These are phyloP conservation scores for Tricladium varicosporioides DNA, from an alignment of 2,329 filamentous ascomycete species.

Conservation along the genomic window DNA sequence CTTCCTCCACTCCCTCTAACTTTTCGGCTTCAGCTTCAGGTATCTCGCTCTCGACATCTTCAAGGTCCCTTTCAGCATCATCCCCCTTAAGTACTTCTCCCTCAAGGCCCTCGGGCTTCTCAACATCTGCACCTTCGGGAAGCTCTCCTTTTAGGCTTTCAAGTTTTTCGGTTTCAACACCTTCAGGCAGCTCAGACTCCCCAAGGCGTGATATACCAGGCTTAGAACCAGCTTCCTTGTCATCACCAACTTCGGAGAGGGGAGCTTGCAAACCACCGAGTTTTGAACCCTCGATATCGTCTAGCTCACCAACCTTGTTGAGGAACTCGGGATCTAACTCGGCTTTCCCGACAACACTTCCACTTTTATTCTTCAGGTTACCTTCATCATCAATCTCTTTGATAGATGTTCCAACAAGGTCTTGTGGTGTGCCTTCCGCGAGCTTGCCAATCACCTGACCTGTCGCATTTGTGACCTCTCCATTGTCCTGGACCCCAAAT, in stretches of 20 bases:
- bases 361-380: constrained; percentile 53
- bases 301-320: not conserved
- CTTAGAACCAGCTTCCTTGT: not conserved
- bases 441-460: constrained; percentile 53
- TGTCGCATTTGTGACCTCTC: constrained; percentile 53
- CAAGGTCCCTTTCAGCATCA: too few relatives aligned
- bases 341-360: constrained; percentile 23
- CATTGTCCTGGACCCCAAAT: constrained; percentile 47
- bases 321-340: constrained; percentile 35
- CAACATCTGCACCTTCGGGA: constrained; percentile 20
- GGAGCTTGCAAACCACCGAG: not conserved
- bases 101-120: constrained; percentile 11
- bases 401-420: constrained; percentile 57
- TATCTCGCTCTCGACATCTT: constrained; percentile 17
- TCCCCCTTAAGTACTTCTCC: constrained; percentile 5
- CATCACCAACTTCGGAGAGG: not conserved
- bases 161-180: constrained; percentile 7
- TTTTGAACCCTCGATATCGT: not conserved
- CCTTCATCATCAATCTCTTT: constrained; percentile 62
- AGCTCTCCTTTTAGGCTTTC: constrained; percentile 35
- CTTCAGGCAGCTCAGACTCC: too few relatives aligned
- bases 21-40: constrained; percentile 22
- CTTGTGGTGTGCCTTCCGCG: constrained; percentile 39
- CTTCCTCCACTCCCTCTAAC: constrained; percentile 12
- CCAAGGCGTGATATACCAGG: not conserved